Percentiles rank a stretch among this genome's conserved stretches.
Conservation (phyloP, 495 filamentous ascomycete genomes). For the Tuber aestivum region DNA sequence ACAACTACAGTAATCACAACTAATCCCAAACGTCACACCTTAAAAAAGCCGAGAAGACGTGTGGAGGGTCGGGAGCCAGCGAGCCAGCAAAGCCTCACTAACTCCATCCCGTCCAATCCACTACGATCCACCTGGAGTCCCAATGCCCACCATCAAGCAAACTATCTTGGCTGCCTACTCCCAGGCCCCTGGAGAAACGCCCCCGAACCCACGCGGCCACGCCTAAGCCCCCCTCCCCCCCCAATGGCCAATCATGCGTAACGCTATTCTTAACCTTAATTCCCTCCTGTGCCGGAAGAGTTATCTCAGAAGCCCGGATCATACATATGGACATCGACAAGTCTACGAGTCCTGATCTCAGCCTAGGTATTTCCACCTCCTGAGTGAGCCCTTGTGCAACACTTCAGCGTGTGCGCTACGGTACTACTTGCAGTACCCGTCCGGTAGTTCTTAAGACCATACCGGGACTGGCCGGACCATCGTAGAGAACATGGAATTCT, state of each 20-base stretch:
- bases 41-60: background rate
- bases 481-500: background rate
- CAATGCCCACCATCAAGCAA: background rate
- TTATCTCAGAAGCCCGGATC: conserved; percentile 11
- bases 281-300: conserved; percentile 7
- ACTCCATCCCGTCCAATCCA: background rate
- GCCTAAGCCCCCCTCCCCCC: background rate
- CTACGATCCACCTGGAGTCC: background rate
- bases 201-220: background rate
- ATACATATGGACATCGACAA: conserved; percentile 5
- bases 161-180: background rate
- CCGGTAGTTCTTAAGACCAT: background rate
- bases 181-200: background rate
- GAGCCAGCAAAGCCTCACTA: background rate
- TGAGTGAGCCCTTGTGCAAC: background rate
- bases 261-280: conserved; percentile 18
- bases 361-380: background rate
- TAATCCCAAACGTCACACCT: background rate
- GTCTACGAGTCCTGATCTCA: background rate
- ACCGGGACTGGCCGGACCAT: background rate
- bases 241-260: background rate
- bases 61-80: background rate
- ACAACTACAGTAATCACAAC: background rate
- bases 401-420: background rate
- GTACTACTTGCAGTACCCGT: too few species aligned